phyloP scores from a whole-genome alignment of 176 grass and related monocot genomes.

The Eleusine coracana region DNA sequence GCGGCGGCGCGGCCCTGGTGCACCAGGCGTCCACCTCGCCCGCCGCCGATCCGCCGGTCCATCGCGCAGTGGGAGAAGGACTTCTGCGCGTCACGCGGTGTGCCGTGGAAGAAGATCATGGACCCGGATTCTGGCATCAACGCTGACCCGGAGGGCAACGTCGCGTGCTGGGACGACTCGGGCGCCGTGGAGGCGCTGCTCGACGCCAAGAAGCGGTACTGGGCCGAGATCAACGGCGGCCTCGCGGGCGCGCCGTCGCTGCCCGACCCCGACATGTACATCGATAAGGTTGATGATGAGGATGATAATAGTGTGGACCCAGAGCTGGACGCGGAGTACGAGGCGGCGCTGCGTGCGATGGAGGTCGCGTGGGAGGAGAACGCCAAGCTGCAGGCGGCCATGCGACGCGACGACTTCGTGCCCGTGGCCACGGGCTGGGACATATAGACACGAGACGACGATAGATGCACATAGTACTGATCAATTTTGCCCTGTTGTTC shows the following conservation, averaged over 20 bases:
- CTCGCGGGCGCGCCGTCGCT: slow-evolving; percentile 12
- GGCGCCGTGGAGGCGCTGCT: slow-evolving; percentile 43
- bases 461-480: too few species aligned
- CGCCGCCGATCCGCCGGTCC: background rate
- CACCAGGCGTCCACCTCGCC: background rate
- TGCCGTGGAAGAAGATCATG: slow-evolving; percentile 42
- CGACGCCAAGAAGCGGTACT: slow-evolving; percentile 50
- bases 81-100: slow-evolving; percentile 33
- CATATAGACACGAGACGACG: background rate
- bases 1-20: background rate
- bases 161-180: slow-evolving; percentile 50
- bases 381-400: background rate
- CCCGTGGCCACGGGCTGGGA: slow-evolving; percentile 29
- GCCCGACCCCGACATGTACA: slow-evolving; percentile 18
- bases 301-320: background rate
- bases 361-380: slow-evolving; percentile 5
- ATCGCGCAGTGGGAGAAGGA: slow-evolving; percentile 49
- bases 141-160: background rate
- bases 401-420: background rate
- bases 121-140: slow-evolving; percentile 8
- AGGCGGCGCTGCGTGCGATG: slow-evolving; percentile 16
- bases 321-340: slow-evolving; percentile 22
- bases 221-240: slow-evolving; percentile 39
- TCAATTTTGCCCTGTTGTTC: background rate
- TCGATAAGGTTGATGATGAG: slow-evolving; percentile 1